Evolutionary conservation across 768 basidiomycete species (phyloP), one percentile per base, ranked within the genome.

Genomic region (Panus rudis): DNA sequence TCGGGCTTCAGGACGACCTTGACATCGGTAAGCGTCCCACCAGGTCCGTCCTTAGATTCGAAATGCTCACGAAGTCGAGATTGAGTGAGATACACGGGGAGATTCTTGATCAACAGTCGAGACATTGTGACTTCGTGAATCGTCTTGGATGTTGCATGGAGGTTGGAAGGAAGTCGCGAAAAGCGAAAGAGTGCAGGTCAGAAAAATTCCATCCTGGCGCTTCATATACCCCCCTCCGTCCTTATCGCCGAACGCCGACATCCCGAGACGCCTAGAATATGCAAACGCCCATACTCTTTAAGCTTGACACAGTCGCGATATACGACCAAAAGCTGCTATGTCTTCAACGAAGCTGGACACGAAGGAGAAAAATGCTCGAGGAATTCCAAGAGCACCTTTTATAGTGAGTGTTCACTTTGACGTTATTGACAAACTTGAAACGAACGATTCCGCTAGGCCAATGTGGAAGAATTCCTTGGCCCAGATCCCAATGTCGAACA

Each of bases 361-460:
- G 11, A 54, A 57, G 41, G 63, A 79, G 63, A 80, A 79, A 56
- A 98, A 93, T 51, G 83, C 92, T 0, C 71, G 94, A 41, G 94
- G 94, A 4, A 98, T 98, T 40, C 94, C 94, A 19, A 84, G 85
- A 63, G 93, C 94, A 3, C 89, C 90, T 0, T 99, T 99, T 57
- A 84, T 98, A 41, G 93, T 94, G 50, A 52, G 83, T 73, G n/a
- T 23, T 22, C 26, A 41, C 16, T 2, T 31, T 23, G n/a, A 4
- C 23, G 10, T 38, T 20, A 38, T 48, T 41, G 12, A 25, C 25
- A 28, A 44, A 49, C 48, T 26, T 16, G 5, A n/a, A 14, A 5
- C 6, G 28, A 17, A 17, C 17, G 14, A 23, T 19, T 30, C 37
- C 33, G 3, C 40, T 51, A 98, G 94, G 73, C 83, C 41, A 78